A percentile compares a stretch with the other conserved stretches of the same genome.
These are phyloP conservation scores for Thermoascus crustaceus DNA, from an alignment of 2,329 filamentous ascomycete species.

Conservation along the genomic window DNA sequence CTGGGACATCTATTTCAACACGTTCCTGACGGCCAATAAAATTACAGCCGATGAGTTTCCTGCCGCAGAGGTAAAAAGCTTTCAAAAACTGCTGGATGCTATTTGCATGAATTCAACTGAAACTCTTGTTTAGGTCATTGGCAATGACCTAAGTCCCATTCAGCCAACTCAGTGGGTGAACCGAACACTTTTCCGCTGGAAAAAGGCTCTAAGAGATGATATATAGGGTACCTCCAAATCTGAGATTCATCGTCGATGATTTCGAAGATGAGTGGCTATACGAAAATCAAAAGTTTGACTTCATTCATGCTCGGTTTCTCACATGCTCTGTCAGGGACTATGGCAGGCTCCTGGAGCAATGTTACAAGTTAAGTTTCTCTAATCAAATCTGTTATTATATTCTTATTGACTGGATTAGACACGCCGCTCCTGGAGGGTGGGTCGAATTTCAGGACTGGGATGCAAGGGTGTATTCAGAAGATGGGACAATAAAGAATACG, in stretches of 20 bases:
- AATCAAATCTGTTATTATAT: neutral
- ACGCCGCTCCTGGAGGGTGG: neutral
- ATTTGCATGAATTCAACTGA: neutral
- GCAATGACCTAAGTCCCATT: slow-evolving; percentile 5
- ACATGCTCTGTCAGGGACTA: slow-evolving; percentile 50
- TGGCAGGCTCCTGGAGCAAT: slow-evolving; percentile 41
- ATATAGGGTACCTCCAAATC: slow-evolving; percentile 43
- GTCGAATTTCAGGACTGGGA: slow-evolving; percentile 1
- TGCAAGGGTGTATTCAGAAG: neutral
- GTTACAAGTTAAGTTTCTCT: slow-evolving; percentile 33
- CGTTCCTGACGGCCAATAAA: neutral
- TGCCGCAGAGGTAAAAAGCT: slow-evolving; percentile 12
- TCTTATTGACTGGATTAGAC: neutral
- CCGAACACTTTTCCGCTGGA: neutral
- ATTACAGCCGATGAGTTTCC: slow-evolving; percentile 23
- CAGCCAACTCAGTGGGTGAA: slow-evolving; percentile 2
- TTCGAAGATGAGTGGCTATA: slow-evolving; percentile 49
- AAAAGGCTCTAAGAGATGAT: neutral
- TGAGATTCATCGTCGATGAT: slow-evolving; percentile 50
- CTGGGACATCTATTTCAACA: neutral
- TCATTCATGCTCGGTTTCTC: slow-evolving; percentile 50
- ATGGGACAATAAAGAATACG: slow-evolving; percentile 4
- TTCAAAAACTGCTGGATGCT: neutral
- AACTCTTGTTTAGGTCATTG: neutral
- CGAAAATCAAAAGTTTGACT: slow-evolving; percentile 51